Conservation (phyloP, 1,284 basidiomycete genomes). For the Volvariella surrecta region DNA sequence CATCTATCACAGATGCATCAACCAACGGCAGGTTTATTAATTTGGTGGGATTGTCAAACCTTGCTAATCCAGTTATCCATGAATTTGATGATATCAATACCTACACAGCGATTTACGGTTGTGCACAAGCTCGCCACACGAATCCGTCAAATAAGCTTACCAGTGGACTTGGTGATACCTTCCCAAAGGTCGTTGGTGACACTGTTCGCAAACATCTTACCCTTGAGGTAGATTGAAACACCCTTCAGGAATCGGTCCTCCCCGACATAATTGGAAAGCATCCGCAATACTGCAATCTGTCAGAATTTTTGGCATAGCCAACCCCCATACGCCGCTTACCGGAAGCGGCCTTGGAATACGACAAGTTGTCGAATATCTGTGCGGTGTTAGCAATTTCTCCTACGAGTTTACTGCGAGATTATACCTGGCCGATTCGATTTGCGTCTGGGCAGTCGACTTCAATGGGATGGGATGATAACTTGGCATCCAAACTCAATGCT, state of each 20-base stretch:
- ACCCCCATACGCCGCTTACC: slow-evolving; percentile 32
- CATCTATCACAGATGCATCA: slow-evolving; percentile 43
- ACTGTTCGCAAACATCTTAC: slow-evolving; percentile 71
- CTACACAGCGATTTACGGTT: too few relatives aligned
- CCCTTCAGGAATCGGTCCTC: slow-evolving; percentile 85
- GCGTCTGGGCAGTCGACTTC: slow-evolving; percentile 90
- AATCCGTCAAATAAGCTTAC: slow-evolving; percentile 12
- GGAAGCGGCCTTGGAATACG: slow-evolving; percentile 48
- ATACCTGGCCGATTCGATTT: slow-evolving; percentile 75
- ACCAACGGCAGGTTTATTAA: not conserved
- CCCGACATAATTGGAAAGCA: slow-evolving; percentile 87
- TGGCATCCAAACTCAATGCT: slow-evolving; percentile 81
- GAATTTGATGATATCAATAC: slow-evolving; percentile 69
- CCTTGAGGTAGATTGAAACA: slow-evolving; percentile 89
- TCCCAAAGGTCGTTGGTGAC: slow-evolving; percentile 88
- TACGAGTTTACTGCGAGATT: not conserved
- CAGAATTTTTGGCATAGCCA: slow-evolving; percentile 6
- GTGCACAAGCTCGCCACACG: too few relatives aligned
- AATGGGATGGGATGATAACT: slow-evolving; percentile 91
- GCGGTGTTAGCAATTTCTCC: not conserved
- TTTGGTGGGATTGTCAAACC: slow-evolving; percentile 25
- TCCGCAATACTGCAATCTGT: slow-evolving; percentile 65
- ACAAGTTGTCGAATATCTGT: slow-evolving; percentile 10
- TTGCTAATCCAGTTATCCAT: slow-evolving; percentile 94
- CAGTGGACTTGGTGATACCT: slow-evolving; percentile 75